Evolutionary conservation across 148 eudicot genomes (phyloP).

Genomic region (Vaccinium vitisidaea): DNA sequence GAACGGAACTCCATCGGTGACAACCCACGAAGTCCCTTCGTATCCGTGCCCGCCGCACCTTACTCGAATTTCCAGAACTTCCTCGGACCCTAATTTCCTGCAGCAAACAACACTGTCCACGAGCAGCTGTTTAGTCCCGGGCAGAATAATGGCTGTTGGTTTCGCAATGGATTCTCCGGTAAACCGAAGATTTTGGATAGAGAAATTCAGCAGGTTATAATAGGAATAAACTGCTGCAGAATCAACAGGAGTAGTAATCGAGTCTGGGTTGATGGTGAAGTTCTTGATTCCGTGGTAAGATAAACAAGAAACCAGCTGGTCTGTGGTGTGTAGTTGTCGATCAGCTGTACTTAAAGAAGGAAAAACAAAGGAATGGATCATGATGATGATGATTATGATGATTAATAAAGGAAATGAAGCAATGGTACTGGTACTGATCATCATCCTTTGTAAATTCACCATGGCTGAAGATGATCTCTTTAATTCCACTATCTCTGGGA

Average conservation of each 20-base stretch:
- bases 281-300: constrained; percentile 35
- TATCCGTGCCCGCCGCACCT: constrained; percentile 75
- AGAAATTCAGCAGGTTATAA: constrained; percentile 40
- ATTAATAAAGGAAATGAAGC: not conserved
- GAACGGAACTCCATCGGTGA: constrained; percentile 38
- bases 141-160: constrained; percentile 51
- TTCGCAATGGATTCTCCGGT: constrained; percentile 29
- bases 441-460: not conserved
- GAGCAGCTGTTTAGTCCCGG: constrained; percentile 43
- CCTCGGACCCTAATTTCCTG: constrained; percentile 3
- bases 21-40: constrained; percentile 57
- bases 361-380: not conserved
- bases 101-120: constrained; percentile 35
- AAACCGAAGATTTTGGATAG: constrained; percentile 59
- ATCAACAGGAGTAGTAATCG: not conserved
- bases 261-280: constrained; percentile 32
- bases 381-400: not conserved
- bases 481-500: not conserved
- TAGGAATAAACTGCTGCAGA: constrained; percentile 13
- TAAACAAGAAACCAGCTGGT: constrained; percentile 35
- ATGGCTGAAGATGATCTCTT: not conserved
- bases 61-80: constrained; percentile 37
- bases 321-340: not conserved
- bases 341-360: not conserved
- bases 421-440: not conserved